Percentiles rank a stretch among this genome's conserved stretches.
Conservation (phyloP, 176 grass and related monocot species). For the Tuctoria greenei region DNA sequence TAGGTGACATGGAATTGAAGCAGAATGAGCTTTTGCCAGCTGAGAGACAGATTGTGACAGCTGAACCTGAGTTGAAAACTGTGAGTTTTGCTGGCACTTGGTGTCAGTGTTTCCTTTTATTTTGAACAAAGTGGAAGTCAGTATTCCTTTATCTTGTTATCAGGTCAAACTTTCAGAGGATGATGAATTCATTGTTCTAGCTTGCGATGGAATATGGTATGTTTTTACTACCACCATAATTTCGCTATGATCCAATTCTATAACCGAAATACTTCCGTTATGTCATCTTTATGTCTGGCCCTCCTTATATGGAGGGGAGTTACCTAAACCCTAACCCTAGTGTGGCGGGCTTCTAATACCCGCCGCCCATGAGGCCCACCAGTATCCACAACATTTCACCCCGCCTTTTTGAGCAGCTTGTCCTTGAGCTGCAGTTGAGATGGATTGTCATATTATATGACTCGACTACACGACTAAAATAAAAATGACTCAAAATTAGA, state of each 20-base stretch:
- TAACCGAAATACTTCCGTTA: background rate
- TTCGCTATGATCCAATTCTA: background rate
- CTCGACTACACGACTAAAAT: no score
- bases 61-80: constrained; percentile 82
- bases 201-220: constrained; percentile 94
- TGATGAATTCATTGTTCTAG: constrained; percentile 86
- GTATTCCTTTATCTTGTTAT: constrained; percentile 34
- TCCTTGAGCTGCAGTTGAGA: no score
- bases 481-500: no score
- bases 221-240: background rate
- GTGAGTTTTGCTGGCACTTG: constrained; percentile 46
- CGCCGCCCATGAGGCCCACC: no score
- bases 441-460: no score
- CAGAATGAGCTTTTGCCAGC: constrained; percentile 72
- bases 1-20: constrained; percentile 95
- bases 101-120: constrained; percentile 8
- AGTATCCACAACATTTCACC: no score
- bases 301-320: no score
- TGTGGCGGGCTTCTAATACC: no score
- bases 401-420: no score
- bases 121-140: constrained; percentile 13
- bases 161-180: constrained; percentile 82
- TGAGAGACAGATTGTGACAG: constrained; percentile 82
- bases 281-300: no score
- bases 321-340: no score